These are phyloP conservation scores for Paspalum notatum DNA, from an alignment of 176 grass and related monocot genomes.

Conservation along the genomic window DNA sequence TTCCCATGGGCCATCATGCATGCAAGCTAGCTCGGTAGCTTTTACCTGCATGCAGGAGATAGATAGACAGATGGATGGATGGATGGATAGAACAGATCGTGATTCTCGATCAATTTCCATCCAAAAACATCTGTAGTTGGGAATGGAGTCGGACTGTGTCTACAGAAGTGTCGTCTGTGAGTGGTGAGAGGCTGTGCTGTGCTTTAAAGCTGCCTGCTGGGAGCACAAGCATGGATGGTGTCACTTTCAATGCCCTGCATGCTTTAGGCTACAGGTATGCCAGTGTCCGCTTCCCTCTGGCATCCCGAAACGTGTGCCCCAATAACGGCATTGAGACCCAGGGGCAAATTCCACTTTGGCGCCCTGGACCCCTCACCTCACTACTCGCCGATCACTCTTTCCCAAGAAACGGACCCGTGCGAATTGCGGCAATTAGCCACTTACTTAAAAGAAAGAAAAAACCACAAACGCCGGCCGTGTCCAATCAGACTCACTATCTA, in stretches of 20 bases:
- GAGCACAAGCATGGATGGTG: conserved; percentile 29
- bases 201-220: conserved; percentile 15
- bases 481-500: too few relatives aligned
- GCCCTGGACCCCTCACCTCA: conserved; percentile 24
- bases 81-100: too few relatives aligned
- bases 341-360: conserved; percentile 53
- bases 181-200: too few relatives aligned
- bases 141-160: conserved; percentile 20
- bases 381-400: neutral
- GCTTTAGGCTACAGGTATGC: conserved; percentile 53
- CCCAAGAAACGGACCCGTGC: conserved; percentile 1
- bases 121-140: conserved; percentile 14
- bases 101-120: conserved; percentile 1
- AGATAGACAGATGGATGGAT: too few relatives aligned
- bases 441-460: conserved; percentile 26
- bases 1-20: neutral
- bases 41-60: neutral
- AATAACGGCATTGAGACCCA: conserved; percentile 59
- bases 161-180: conserved; percentile 26
- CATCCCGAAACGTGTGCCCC: conserved; percentile 64
- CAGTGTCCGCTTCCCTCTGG: conserved; percentile 55
- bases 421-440: conserved; percentile 18
- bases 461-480: neutral
- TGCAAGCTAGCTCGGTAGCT: neutral
- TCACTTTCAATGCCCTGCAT: conserved; percentile 40